These are phyloP conservation scores for Rhizopus sp. DNA, from an alignment of 371 early-diverging fungal genomes.

Conservation along the genomic window DNA sequence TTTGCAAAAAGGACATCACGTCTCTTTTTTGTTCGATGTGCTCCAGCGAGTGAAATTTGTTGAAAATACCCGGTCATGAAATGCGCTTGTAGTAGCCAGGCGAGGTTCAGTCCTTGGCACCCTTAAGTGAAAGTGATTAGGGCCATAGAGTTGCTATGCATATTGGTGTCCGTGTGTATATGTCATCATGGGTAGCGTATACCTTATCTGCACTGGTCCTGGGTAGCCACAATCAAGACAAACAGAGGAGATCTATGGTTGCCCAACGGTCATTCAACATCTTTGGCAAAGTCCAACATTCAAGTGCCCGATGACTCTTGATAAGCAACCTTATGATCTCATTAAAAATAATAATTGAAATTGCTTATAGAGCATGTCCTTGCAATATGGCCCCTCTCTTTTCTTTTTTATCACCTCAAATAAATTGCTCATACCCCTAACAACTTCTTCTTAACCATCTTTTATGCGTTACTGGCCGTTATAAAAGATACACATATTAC, in stretches of 20 bases:
- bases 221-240: slow-evolving; percentile 11
- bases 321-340: slow-evolving; percentile 9
- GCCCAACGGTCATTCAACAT: slow-evolving; percentile 10
- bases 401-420: slow-evolving; percentile 12
- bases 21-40: slow-evolving; percentile 3
- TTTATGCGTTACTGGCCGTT: too few relatives aligned
- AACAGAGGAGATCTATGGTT: slow-evolving; percentile 12
- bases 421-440: neutral
- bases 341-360: slow-evolving; percentile 4
- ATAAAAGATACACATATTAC: too few relatives aligned
- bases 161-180: slow-evolving; percentile 27
- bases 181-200: slow-evolving; percentile 25
- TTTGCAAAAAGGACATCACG: neutral
- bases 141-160: slow-evolving; percentile 23
- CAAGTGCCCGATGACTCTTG: slow-evolving; percentile 10
- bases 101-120: slow-evolving; percentile 22
- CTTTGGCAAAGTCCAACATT: slow-evolving; percentile 12
- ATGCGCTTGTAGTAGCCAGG: slow-evolving; percentile 22
- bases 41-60: slow-evolving; percentile 1
- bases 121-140: slow-evolving; percentile 26
- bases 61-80: slow-evolving; percentile 1
- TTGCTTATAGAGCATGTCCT: slow-evolving; percentile 14
- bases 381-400: slow-evolving; percentile 1
- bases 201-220: slow-evolving; percentile 20
- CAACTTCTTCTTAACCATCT: too few relatives aligned